Percentiles rank a stretch among this genome's conserved stretches.
phyloP scores from a whole-genome alignment of 2,329 filamentous ascomycete genomes.

The Trichophyton rubrum region DNA sequence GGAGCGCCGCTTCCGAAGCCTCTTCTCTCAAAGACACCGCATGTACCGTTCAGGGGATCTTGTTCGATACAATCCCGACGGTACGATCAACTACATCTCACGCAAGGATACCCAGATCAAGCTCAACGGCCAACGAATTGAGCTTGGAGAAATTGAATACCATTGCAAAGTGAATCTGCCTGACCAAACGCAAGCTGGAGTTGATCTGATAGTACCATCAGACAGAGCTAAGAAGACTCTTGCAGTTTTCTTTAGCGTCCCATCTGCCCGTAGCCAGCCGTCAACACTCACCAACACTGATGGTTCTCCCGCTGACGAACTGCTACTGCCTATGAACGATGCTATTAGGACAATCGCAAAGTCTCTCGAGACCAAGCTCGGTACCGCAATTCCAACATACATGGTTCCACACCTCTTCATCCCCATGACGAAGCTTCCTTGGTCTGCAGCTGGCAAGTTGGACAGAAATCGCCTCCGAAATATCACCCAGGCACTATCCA shows the following conservation, averaged over 20 bases:
- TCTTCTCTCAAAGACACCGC: constrained; percentile 13
- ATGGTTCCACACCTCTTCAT: constrained; percentile 29
- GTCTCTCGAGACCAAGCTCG: constrained; percentile 8
- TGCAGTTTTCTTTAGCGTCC: constrained; percentile 10
- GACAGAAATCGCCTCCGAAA: constrained; percentile 22
- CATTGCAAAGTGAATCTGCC: constrained; percentile 11
- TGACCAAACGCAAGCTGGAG: constrained; percentile 9
- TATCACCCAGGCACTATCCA: constrained; percentile 16
- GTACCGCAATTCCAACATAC: constrained; percentile 21
- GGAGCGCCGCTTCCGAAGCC: constrained; percentile 6
- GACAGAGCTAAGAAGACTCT: constrained; percentile 11
- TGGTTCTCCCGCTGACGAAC: constrained; percentile 9
- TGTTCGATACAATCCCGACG: constrained; percentile 16
- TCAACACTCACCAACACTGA: constrained; percentile 6
- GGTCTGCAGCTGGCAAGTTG: constrained; percentile 28
- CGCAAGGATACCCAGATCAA: constrained; percentile 54
- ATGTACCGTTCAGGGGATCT: constrained; percentile 20
- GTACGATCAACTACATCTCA: constrained; percentile 15
- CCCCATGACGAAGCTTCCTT: constrained; percentile 26
- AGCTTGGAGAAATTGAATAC: constrained; percentile 22
- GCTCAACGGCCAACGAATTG: constrained; percentile 22
- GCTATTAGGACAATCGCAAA: constrained; percentile 9
- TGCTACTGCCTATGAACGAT: constrained; percentile 12
- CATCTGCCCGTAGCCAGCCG: background rate
- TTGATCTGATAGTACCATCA: constrained; percentile 12